These are phyloP conservation scores for Zygotorulaspora florentina DNA, from an alignment of 805 yeast species.

Conservation along the genomic window DNA sequence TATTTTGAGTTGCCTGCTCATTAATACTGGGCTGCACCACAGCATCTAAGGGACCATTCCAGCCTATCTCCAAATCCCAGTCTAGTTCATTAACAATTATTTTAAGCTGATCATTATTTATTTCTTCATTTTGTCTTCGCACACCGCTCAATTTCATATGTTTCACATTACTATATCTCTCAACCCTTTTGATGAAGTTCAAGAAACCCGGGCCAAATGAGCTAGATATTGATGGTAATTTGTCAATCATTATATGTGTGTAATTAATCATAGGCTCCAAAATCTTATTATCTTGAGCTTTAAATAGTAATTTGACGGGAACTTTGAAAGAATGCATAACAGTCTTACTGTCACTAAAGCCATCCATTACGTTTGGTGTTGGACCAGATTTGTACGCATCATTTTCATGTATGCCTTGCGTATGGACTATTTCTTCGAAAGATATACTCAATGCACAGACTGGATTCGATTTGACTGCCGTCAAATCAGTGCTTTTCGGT, in stretches of 20 bases:
- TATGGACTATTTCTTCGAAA: slow-evolving; percentile 29
- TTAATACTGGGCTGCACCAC: slow-evolving; percentile 13
- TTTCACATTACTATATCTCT: slow-evolving; percentile 56
- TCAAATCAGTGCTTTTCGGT: slow-evolving; percentile 1
- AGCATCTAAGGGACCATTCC: slow-evolving; percentile 35
- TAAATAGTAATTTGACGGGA: slow-evolving; percentile 61
- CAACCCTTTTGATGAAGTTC: slow-evolving; percentile 56
- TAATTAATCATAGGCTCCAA: slow-evolving; percentile 60
- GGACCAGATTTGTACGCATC: slow-evolving; percentile 5
- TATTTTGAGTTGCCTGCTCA: slow-evolving; percentile 1
- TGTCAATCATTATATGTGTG: slow-evolving; percentile 53
- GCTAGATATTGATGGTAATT: slow-evolving; percentile 33
- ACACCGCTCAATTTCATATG: slow-evolving; percentile 45
- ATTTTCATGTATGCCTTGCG: slow-evolving; percentile 9
- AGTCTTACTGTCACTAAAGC: slow-evolving; percentile 26
- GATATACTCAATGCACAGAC: slow-evolving; percentile 29
- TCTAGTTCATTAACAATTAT: slow-evolving; percentile 31
- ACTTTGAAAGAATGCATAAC: slow-evolving; percentile 65
- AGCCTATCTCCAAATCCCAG: slow-evolving; percentile 33
- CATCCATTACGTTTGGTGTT: slow-evolving; percentile 1
- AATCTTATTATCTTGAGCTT: slow-evolving; percentile 47
- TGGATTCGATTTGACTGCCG: slow-evolving; percentile 17
- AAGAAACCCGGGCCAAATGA: slow-evolving; percentile 42
- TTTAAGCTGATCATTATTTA: slow-evolving; percentile 16
- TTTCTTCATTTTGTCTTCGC: slow-evolving; percentile 12